Base-by-base conservation (phyloP, 371 early-diverging fungal species). In the Mucor velutinosus region DNA sequence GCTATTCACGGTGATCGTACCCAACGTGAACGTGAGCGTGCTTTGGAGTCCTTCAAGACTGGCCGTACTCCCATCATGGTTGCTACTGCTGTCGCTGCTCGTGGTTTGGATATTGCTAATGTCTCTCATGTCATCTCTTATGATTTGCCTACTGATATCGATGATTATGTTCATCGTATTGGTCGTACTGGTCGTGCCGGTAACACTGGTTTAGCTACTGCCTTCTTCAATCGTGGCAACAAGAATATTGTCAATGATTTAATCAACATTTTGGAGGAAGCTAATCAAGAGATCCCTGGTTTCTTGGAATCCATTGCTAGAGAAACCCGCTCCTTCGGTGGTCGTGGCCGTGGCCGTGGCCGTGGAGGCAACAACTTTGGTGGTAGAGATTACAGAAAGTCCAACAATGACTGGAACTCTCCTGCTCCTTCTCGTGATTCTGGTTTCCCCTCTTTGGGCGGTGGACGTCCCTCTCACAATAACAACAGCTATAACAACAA, bases 51-150 rank as follows among this genome's bases (percentile, higher is more conserved):
- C 61, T 99, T 99, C 89, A 90, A 93, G 64, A 81, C 87, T 17
- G 97, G 94, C 15, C 86, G 89, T 39, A 89, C 93, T 19, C 96
- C 97, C 10, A 89, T 99, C 63, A 86, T 99, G 85, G 98, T 99
- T 6, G 99, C 99, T n/a, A 99, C 99, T 14, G 99, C 99, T 55
- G 98, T 99, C 6, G 99, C 98, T 60, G 96, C 99, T 30, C 93
- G 99, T 85, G 99, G 99, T 58, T 78, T 99, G 23, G 99, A 94
- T 78, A 93, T 93, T 51, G 91, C 93, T 67, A 94, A 94, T 66
- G 94, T 95, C 53, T 90, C 89, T 21, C 95, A 95, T 71, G 96
- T 97, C 23, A 86, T 96, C 66, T 96, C 96, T 76, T 98, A 90
- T 79, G 98, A 98, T 66, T 84, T 99, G 58, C 99, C 98, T 14